phyloP scores from a whole-genome alignment of 73 alveolate species.

The Blepharisma stoltei region DNA sequence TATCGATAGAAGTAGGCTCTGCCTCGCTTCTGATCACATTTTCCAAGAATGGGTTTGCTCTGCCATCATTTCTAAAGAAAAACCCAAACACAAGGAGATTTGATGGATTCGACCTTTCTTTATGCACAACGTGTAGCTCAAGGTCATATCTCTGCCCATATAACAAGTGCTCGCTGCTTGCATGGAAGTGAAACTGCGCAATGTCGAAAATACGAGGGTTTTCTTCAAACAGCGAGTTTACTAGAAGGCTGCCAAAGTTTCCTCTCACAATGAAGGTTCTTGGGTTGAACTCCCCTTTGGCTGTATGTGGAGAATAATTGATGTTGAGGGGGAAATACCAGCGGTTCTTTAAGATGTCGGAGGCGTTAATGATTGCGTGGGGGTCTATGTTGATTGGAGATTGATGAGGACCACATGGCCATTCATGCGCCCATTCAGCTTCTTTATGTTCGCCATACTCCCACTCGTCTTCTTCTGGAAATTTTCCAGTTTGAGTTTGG shows the following conservation, averaged over 20 bases:
- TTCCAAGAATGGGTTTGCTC: conserved; percentile 36
- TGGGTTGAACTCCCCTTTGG: conserved; percentile 4
- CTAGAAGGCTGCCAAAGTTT: conserved; percentile 1
- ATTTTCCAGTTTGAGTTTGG: too few relatives aligned
- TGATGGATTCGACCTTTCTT: conserved; percentile 6
- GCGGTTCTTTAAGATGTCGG: neutral
- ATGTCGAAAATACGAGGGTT: conserved; percentile 22
- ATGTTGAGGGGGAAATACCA: neutral
- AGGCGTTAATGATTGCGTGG: neutral
- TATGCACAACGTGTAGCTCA: conserved; percentile 83
- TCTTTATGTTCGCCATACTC: neutral
- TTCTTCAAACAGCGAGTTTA: neutral
- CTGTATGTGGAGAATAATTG: neutral
- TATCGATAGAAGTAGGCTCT: conserved; percentile 32
- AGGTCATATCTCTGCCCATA: conserved; percentile 67
- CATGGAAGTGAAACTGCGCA: conserved; percentile 80
- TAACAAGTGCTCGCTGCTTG: conserved; percentile 82
- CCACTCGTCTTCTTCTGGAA: neutral
- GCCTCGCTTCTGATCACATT: conserved; percentile 27
- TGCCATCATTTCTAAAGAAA: conserved; percentile 41
- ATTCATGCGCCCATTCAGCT: neutral
- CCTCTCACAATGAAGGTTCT: neutral
- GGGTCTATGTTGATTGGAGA: neutral
- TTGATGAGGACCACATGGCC: conserved; percentile 16
- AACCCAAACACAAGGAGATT: conserved; percentile 47